These are phyloP conservation scores for Coemansia sp. DNA, from an alignment of 192 early-diverging fungal species.

Conservation along the genomic window DNA sequence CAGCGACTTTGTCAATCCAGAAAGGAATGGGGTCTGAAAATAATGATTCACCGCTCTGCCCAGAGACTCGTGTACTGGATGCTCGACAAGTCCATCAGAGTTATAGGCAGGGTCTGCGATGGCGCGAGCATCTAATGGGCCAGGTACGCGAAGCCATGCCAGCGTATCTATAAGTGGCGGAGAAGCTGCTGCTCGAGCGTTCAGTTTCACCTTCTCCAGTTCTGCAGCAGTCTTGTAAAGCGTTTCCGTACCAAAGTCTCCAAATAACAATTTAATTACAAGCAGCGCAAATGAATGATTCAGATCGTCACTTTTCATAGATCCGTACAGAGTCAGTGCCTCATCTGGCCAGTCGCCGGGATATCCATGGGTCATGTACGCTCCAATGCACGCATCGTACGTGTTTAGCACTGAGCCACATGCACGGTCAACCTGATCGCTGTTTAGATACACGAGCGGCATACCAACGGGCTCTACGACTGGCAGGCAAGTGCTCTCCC, in stretches of 20 bases:
- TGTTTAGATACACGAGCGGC: constrained; percentile 37
- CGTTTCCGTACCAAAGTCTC: constrained; percentile 46
- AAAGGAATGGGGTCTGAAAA: constrained; percentile 32
- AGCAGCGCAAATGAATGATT: constrained; percentile 28
- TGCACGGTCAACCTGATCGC: constrained; percentile 33
- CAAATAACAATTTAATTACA: constrained; percentile 47
- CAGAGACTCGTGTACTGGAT: constrained; percentile 25
- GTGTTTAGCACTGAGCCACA: constrained; percentile 16
- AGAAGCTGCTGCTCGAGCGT: constrained; percentile 14
- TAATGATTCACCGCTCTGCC: constrained; percentile 41
- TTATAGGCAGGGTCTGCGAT: constrained; percentile 8
- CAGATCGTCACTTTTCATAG: constrained; percentile 16
- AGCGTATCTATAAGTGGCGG: constrained; percentile 48
- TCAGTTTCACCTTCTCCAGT: constrained; percentile 14
- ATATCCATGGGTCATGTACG: constrained; percentile 8
- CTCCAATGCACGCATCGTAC: constrained; percentile 35
- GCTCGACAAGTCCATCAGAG: neutral
- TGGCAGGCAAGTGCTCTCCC: constrained; percentile 19
- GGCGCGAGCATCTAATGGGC: constrained; percentile 30
- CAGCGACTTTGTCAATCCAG: constrained; percentile 29
- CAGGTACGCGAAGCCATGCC: constrained; percentile 43
- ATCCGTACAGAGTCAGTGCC: constrained; percentile 45
- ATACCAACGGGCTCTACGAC: constrained; percentile 28
- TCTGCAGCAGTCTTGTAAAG: constrained; percentile 19
- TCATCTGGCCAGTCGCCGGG: constrained; percentile 41